Evolutionary conservation across 345 rosid genomes (phyloP), one percentile per base, ranked within the genome.

Genomic region (Aquilaria sinensis): DNA sequence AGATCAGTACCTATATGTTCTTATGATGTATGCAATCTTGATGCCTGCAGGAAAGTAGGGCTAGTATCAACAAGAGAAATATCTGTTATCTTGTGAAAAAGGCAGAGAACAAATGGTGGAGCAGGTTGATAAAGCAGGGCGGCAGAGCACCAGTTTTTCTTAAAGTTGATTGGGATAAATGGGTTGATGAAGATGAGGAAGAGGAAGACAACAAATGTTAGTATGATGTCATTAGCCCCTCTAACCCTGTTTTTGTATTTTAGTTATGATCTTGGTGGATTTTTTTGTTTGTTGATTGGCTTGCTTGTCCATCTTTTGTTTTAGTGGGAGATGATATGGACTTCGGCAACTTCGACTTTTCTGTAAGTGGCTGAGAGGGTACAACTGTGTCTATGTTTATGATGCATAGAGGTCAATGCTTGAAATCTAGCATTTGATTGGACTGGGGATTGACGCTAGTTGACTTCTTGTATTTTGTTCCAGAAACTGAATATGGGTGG

Each of bases 141-240:
- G 88, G 84, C 46, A 83, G 70, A 61, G 65, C 84, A 37, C 88
- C 88, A 2, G 67, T 71, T 60, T 85, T 58, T 68, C 50, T 80
- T 67, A 78, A 75, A 70, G 82, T 80, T 68, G 85, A 82, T 64
- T 82, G 90, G 85, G 85, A 82, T 57, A 72, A 75, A 75, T 85
- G 87, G 90, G 72, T 85, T 33, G 81, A 85, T 62, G 84, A 78
- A 68, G 85, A 83, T 49, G 88, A 80, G 60, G 90, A 80, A 41
- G 90, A 73, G 75, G 54, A 56, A 51, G 74, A 51, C 10, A 15
- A 32, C 8, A 70, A 61, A 58, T 1, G 81, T 70, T 56, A 73
- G 73, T 54, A 41, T 10, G 15, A 12, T 43, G 47, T 37, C 16
- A 29, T 4, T 31, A 12, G 31, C 49, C 12, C 30, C 4, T 57